These are phyloP conservation scores for Penicillium expansum DNA, from an alignment of 2,329 filamentous ascomycete genomes.

Conservation along the genomic window DNA sequence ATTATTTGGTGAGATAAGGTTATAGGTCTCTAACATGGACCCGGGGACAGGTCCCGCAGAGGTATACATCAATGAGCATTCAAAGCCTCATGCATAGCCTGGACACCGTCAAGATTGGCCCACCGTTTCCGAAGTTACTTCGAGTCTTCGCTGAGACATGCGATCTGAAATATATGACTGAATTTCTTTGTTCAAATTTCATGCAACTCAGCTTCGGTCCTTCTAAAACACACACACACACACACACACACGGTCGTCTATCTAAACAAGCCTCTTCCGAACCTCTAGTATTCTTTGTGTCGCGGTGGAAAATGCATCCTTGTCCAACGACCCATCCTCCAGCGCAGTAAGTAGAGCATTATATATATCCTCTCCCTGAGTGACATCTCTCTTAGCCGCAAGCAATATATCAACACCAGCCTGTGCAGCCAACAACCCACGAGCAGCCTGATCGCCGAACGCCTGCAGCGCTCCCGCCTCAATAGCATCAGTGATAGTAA, in stretches of 20 bases:
- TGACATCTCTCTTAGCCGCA: constrained; percentile 27
- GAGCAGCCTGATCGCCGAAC: constrained; percentile 24
- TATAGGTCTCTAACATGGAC: neutral
- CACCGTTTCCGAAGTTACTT: neutral
- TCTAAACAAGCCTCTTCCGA: constrained; percentile 12
- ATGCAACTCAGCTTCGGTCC: no score
- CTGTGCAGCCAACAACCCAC: constrained; percentile 25
- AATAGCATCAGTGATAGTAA: constrained; percentile 34
- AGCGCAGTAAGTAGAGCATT: constrained; percentile 20
- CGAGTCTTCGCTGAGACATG: no score
- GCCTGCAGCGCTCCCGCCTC: constrained; percentile 26
- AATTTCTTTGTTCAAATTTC: neutral
- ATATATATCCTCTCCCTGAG: constrained; percentile 29
- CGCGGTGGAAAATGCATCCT: constrained; percentile 12
- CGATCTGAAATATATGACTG: neutral
- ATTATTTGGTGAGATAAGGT: no score
- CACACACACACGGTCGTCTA: no score
- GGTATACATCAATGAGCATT: neutral
- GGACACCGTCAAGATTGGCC: neutral
- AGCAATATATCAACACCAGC: constrained; percentile 35
- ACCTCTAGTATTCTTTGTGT: constrained; percentile 19
- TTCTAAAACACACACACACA: no score
- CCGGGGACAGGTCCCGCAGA: neutral
- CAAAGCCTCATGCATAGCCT: neutral
- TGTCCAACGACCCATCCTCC: constrained; percentile 15